Base-by-base conservation (phyloP, 129 eudicot genomes). In the Logfia minima region DNA sequence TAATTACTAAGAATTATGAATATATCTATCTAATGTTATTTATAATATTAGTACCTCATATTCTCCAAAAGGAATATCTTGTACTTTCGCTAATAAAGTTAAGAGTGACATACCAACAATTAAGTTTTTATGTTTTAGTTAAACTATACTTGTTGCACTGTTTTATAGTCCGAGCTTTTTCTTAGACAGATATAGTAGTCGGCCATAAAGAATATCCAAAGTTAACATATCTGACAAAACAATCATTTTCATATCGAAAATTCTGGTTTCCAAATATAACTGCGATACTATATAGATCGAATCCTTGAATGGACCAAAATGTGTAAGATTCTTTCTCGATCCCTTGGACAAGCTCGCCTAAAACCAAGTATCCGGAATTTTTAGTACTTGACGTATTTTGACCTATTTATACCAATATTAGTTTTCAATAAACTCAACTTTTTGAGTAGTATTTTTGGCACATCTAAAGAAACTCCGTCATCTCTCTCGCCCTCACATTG, bases 401-500 rank as follows among this genome's bases (percentile, higher is more conserved):
- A 52, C 34, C 58, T 79, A 72, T 72, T 32, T 79, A 72, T 72
- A 72, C 83, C 78, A 35, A 45, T 13, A 41, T 35, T 11, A 6
- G 22, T 19, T 72, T 51, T 65, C 2, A 6, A 72, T 35, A 6
- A 23, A 21, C 56, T 64, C 61, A 79, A 79, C 45, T 64, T 45
- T 48, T 72, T 16, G 22, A 9, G 73, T 28, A 34, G 16, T 28
- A 13, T 59, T 3, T 11, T 48, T 24, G 7, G 37, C 37, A 19
- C 23, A 32, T 69, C 70, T 41, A 13, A 32, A 32, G 18, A 32
- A 34, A 31, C 55, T 76, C 11, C 2, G 8, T 39, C 37, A 13
- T 41, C 34, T 23, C 0, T 41, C n/a, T 48, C 17, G 21, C 23
- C 52, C 11, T n/a, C 11, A 28, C 56, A 35, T 71, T 63, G 39